Evolutionary conservation across 2,329 filamentous ascomycete species (phyloP), one percentile per base, ranked within the genome.

Genomic region (Alternaria burnsii): DNA sequence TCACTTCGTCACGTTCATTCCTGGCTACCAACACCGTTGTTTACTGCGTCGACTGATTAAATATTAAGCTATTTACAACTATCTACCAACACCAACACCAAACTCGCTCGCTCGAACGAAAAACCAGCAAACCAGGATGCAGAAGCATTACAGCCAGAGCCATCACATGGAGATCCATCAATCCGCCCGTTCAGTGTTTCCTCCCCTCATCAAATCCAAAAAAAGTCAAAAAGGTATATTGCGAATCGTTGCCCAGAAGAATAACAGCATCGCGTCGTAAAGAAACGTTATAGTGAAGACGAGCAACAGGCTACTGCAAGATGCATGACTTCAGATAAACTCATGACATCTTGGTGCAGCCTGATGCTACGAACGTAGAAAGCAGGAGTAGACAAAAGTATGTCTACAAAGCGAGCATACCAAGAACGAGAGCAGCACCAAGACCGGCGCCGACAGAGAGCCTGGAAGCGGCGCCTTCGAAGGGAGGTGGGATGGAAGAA

Each of bases 351-450:
- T 46, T 54, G 20, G 36, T 22, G 16, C n/a, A 26, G 41, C 8
- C 18, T 16, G 20, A 47, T 43, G 36, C 20, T 26, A 52, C 55
- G 44, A 50, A 52, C 34, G n/a, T 32, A 42, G 20, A 42, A 47
- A 40, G 46, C 30, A 47, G 43, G 47, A 20, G 6, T 24, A 43
- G 26, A 20, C 5, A 40, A 50, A 14, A 36, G 32, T 36, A 12
- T 20, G 28, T 32, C 41, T 79, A 83, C 61, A 83, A 63, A 48
- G 76, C 79, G 56, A 83, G 71, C 66, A 82, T 74, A 66, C 78
- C 80, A 34, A 82, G 58, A 47, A 83, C 79, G 26, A 80, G 48
- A 5, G 72, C 76, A 55, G 80, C 81, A 56, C 76, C 79, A 28
- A 82, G 52, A 48, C 79, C 58, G 22, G 79, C 70, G 43, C 74